Base-by-base conservation (phyloP, 331 rosid species). In the Pyracantha coccinea region DNA sequence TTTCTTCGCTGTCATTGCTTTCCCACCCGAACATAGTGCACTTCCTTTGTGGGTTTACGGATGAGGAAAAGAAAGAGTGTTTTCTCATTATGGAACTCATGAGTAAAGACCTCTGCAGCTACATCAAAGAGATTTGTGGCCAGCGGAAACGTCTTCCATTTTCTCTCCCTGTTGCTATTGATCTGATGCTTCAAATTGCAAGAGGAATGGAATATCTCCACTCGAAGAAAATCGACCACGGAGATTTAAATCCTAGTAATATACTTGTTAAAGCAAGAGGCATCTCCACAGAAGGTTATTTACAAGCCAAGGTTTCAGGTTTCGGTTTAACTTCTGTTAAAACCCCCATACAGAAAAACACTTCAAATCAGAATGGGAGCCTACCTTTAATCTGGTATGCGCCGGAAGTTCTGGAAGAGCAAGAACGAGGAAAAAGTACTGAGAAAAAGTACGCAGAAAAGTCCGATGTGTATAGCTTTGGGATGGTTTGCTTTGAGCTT, bases 401-500 rank as follows among this genome's bases (percentile, higher is more conserved):
- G 57, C 98, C 98, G 0, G 97, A 90, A 82, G 96, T 90, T 72
- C 86, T 91, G 78, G 97, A 89, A 86, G 96, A 88, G 83, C 96
- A 86, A 73, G 94, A 91, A 66, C 89, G 83, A 2, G 74, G 71
- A 2, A 88, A 85, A 69, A 79, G 66, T 68, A 65, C 77, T 2
- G 59, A 76, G 45, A 77, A 64, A 11, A 93, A 85, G 89, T 79
- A 82, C 80, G 77, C 86, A 8, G 96, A 93, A 77, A 93, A 93
- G 75, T 77, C 93, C 4, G 97, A 93, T 70, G 90, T 91, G 52
- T 93, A 93, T 73, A 91, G 98, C 78, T 93, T 91, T 47, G 97
- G 87, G 75, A 93, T 93, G 98, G 88, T 91, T 80, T 93, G 96
- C 92, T 89, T 93, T 76, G 95, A 93, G 77, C 88, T 93, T 76